Evolutionary conservation across 2,329 filamentous ascomycete species (phyloP), one percentile per base, ranked within the genome.

Genomic region (Fusarium sp.): DNA sequence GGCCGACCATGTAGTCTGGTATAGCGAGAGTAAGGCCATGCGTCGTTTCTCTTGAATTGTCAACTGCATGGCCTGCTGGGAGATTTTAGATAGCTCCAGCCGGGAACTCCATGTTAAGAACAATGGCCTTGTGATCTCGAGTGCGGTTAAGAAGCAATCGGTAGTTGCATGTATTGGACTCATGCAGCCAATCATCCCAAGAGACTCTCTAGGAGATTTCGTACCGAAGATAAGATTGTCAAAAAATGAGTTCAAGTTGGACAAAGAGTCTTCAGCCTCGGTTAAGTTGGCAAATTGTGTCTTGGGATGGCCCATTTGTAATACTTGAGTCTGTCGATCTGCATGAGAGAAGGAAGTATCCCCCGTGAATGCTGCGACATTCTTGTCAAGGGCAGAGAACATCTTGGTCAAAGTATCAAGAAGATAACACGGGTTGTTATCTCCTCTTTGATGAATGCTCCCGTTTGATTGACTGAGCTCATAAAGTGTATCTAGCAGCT

Each of bases 291-390:
- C 11, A n/a, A 74, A 74, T 7, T 68, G 66, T 11, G 38, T 50
- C 6, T 38, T 31, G 1, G 53, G 53, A 11, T 64, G 20, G 4
- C 58, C 51, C 49, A 69, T 48, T 3, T 66, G 52, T 3, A 57
- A 22, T 3, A 51, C 20, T 5, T 18, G 51, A 4, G 49, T 7
- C 9, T 45, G 49, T 6, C 69, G 63, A 33, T 65, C 39, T 3
- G 69, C 46, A 9, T 72, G 67, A 6, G 58, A 62, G 18, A 69
- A 68, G 8, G 59, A 45, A 10, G 66, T 63, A 17, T 53, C 54
- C 10, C 72, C 71, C 1, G 65, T 49, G 39, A 71, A 74, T 2
- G 66, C 58, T 6, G 67, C 56, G 2, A 72, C 51, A 22, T 69
- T 61, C 2, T 69, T 66, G 0, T 67, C 65, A 0, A 74, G 53